These are phyloP conservation scores for Trifolium subterraneum DNA, from an alignment of 306 rosid genomes.

Conservation along the genomic window DNA sequence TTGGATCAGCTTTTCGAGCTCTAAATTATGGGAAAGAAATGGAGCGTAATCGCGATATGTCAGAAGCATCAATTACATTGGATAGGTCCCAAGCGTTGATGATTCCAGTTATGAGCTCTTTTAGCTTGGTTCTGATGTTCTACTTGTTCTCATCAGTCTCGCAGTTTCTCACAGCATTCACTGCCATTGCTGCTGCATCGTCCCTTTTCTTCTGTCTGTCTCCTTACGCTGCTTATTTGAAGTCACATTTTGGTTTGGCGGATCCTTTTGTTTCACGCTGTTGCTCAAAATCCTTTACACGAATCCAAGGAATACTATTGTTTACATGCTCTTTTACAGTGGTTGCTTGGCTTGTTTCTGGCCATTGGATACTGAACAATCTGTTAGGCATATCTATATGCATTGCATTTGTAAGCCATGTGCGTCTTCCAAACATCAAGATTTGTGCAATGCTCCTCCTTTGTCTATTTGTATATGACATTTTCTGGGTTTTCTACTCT, in stretches of 20 bases:
- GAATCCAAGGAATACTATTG: slow-evolving; percentile 73
- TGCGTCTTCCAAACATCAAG: slow-evolving; percentile 93
- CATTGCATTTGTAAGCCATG: slow-evolving; percentile 96
- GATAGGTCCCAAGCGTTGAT: slow-evolving; percentile 92
- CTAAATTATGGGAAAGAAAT: slow-evolving; percentile 92
- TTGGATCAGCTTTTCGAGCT: slow-evolving; percentile 95
- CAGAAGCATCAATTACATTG: slow-evolving; percentile 86
- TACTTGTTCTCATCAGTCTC: slow-evolving; percentile 92
- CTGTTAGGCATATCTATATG: slow-evolving; percentile 93
- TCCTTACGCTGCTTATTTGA: slow-evolving; percentile 72
- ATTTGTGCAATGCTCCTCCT: slow-evolving; percentile 94
- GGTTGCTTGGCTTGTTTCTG: slow-evolving; percentile 94
- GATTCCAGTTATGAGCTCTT: slow-evolving; percentile 98
- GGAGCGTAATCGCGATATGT: slow-evolving; percentile 84
- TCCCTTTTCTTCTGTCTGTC: slow-evolving; percentile 87
- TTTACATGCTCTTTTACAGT: slow-evolving; percentile 64
- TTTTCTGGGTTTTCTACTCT: slow-evolving; percentile 98
- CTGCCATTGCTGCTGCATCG: slow-evolving; percentile 80
- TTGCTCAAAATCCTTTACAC: slow-evolving; percentile 89
- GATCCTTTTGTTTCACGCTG: slow-evolving; percentile 95
- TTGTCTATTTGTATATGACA: slow-evolving; percentile 88
- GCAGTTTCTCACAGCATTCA: slow-evolving; percentile 90
- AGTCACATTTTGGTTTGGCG: slow-evolving; percentile 74
- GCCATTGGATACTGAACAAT: slow-evolving; percentile 95
- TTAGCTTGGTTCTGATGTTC: slow-evolving; percentile 96